These are phyloP conservation scores for Leucocoprinus gongylophorus DNA, from an alignment of 1,284 basidiomycete genomes.

Conservation along the genomic window DNA sequence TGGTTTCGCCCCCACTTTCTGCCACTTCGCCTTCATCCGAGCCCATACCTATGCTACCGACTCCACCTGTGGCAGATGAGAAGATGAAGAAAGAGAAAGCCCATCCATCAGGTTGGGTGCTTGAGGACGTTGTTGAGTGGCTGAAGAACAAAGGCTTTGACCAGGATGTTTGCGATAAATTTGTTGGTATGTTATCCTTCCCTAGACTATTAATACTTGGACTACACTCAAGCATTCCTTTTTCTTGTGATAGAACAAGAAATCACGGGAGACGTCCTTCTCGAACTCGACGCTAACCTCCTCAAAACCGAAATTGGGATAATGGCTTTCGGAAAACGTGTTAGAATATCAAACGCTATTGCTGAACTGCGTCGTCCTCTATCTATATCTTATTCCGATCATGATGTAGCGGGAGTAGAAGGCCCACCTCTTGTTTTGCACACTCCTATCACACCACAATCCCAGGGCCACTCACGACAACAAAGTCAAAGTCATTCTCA, in stretches of 20 bases:
- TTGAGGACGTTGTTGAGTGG: constrained; percentile 92
- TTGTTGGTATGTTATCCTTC: constrained; percentile 54
- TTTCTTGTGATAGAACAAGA: constrained; percentile 72
- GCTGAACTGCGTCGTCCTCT: constrained; percentile 75
- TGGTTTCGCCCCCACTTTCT: neutral
- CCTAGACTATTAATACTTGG: neutral
- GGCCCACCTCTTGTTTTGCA: neutral
- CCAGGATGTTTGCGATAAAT: constrained; percentile 75
- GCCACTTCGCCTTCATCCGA: constrained; percentile 17
- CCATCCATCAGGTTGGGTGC: constrained; percentile 73
- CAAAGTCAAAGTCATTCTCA: constrained; percentile 22
- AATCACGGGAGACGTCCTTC: constrained; percentile 93
- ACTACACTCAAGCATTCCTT: neutral
- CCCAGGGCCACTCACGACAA: constrained; percentile 31
- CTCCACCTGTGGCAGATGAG: neutral
- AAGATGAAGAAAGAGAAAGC: constrained; percentile 24
- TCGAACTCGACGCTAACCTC: constrained; percentile 89
- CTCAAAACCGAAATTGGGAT: constrained; percentile 97
- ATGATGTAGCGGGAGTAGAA: neutral
- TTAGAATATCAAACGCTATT: constrained; percentile 94
- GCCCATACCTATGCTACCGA: neutral
- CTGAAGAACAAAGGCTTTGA: constrained; percentile 82
- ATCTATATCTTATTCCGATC: constrained; percentile 42
- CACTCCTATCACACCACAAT: constrained; percentile 18
- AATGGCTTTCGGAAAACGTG: constrained; percentile 88